Evolutionary conservation across 441 rosid species (phyloP), one percentile per base, ranked within the genome.

Genomic region (Eutrema salsugineum): DNA sequence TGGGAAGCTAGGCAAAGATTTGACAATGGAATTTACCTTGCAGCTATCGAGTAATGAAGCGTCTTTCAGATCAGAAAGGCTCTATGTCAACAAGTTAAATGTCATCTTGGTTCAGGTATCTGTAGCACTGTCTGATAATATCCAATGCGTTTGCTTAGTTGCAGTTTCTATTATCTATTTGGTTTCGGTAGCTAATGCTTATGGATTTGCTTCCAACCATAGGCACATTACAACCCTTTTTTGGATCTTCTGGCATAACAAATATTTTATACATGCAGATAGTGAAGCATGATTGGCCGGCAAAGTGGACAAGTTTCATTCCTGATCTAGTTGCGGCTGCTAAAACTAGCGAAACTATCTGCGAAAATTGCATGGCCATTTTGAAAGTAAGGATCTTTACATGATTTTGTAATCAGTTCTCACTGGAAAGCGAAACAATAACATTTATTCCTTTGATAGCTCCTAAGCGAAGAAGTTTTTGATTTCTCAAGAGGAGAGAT

Each of bases 261-360:
- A 53, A 35, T 54, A 15, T 17, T 15, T 8, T 49, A 38, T 71
- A 46, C 42, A 61, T 76, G 22, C 90, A 96, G 99, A 94, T 96
- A 75, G 77, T 96, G 79, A 96, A 96, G 83, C 99, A 96, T 79
- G 99, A 96, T 73, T 96, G 99, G 99, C 99, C 99, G 28, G 84
- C 88, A 66, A 92, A 98, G 77, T 96, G 99, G 99, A 83, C 81
- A 74, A 92, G 98, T 84, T 96, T 96, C 82, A 89, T 96, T 76
- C 99, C 99, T 33, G 99, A 94, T 84, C 94, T 96, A 71, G 99
- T 96, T 84, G 89, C 99, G 5, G 99, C 99, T 24, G 99, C 99
- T 66, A 96, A 90, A 86, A 90, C 99, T 36, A 96, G 97, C 12
- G 99, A 96, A 94, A 96, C 98, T 28, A 90, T 96, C 70, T 96